phyloP scores from a whole-genome alignment of 805 yeast species.

The Brettanomyces anomalus region DNA sequence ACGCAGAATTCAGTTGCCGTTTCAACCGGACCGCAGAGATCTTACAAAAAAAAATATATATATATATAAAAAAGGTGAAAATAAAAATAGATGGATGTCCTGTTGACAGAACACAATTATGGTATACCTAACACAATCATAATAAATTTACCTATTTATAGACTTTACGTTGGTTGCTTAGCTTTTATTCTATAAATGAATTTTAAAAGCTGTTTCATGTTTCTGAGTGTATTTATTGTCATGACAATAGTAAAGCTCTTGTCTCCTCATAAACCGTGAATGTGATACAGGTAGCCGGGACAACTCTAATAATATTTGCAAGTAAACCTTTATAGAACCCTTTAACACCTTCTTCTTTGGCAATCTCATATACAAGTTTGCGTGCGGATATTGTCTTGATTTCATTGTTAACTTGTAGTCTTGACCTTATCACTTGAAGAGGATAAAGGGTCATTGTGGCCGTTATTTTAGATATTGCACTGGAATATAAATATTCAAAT shows the following conservation, averaged over 20 bases:
- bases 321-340: conserved; percentile 82
- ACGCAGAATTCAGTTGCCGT: too few species aligned
- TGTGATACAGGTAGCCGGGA: conserved; percentile 91
- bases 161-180: too few species aligned
- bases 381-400: conserved; percentile 17
- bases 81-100: too few species aligned
- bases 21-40: too few species aligned
- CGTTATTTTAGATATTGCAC: conserved; percentile 59
- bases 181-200: too few species aligned
- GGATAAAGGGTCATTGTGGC: conserved; percentile 73
- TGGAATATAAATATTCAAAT: conserved; percentile 52
- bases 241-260: conserved; percentile 19
- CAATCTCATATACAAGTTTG: conserved; percentile 31
- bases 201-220: not conserved
- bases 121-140: too few species aligned
- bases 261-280: conserved; percentile 74
- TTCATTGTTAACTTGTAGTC: conserved; percentile 49
- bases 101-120: too few species aligned
- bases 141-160: too few species aligned
- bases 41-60: too few species aligned
- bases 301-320: conserved; percentile 70
- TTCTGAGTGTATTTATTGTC: not conserved
- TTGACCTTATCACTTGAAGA: conserved; percentile 68
- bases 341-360: conserved; percentile 40
- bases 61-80: too few species aligned